Conservation (phyloP, 306 rosid genomes). For the Hippophae tibetana region DNA sequence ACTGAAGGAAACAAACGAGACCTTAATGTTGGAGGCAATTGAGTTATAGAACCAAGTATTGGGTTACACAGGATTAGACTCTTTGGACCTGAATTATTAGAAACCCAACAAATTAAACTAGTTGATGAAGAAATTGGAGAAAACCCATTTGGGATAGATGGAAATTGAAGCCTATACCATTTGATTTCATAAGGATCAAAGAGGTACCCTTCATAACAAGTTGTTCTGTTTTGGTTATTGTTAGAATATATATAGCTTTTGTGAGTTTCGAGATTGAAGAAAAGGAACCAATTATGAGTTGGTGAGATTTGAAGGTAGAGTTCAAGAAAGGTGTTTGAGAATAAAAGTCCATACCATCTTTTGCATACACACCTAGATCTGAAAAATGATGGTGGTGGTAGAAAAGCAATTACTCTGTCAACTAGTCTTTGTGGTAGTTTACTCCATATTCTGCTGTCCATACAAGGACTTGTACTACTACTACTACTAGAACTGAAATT, state of each 20-base stretch:
- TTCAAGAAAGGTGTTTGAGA: constrained; percentile 57
- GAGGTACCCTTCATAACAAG: constrained; percentile 54
- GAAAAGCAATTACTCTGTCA: constrained; percentile 68
- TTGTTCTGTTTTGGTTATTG: constrained; percentile 1
- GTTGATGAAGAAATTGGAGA: constrained; percentile 71
- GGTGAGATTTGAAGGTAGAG: constrained; percentile 59
- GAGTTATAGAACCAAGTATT: constrained; percentile 59
- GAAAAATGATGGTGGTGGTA: constrained; percentile 84
- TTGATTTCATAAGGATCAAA: constrained; percentile 66
- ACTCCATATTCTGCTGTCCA: constrained; percentile 88
- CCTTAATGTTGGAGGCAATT: constrained; percentile 56
- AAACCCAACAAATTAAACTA: constrained; percentile 64
- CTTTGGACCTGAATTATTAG: constrained; percentile 77
- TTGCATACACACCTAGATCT: constrained; percentile 80
- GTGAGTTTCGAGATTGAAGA: constrained; percentile 57
- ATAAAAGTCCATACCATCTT: constrained; percentile 75
- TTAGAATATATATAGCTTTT: constrained; percentile 41
- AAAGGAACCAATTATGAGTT: constrained; percentile 63
- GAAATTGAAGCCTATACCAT: constrained; percentile 64
- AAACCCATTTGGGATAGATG: constrained; percentile 58
- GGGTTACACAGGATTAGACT: constrained; percentile 71
- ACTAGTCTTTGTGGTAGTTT: constrained; percentile 66
- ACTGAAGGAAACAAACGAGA: constrained; percentile 83
- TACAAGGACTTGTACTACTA: constrained; percentile 31
- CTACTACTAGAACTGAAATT: constrained; percentile 2